Evolutionary conservation across 2,329 filamentous ascomycete species (phyloP).

Genomic region (Claviceps arundinis): DNA sequence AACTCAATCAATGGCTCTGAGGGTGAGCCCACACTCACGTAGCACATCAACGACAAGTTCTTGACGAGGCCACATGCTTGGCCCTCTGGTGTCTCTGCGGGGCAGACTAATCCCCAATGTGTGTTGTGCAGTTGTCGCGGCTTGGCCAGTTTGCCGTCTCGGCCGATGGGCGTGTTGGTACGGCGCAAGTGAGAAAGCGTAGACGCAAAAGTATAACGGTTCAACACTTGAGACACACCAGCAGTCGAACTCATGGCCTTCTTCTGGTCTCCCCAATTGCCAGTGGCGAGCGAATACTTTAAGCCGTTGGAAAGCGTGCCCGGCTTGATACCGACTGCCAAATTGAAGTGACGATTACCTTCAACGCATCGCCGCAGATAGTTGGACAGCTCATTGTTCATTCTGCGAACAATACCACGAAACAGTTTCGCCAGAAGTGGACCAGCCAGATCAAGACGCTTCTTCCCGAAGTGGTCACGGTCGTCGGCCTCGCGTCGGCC

Average conservation of each 20-base stretch:
- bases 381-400: constrained; percentile 80
- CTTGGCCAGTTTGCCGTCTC: constrained; percentile 97
- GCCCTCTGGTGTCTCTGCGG: constrained; percentile 93
- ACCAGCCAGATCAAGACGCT: constrained; percentile 88
- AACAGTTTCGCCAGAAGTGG: constrained; percentile 94
- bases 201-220: constrained; percentile 93
- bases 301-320: constrained; percentile 84
- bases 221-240: constrained; percentile 94
- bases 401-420: constrained; percentile 77
- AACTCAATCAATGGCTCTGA: constrained; percentile 86
- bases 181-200: constrained; percentile 92
- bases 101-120: constrained; percentile 95
- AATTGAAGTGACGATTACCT: constrained; percentile 74
- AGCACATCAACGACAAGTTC: constrained; percentile 95
- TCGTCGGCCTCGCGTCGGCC: constrained; percentile 91
- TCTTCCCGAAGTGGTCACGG: constrained; percentile 98
- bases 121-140: constrained; percentile 96
- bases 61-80: constrained; percentile 98
- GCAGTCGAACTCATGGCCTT: constrained; percentile 91
- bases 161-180: constrained; percentile 93
- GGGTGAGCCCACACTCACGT: constrained; percentile 88
- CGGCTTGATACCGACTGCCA: constrained; percentile 82
- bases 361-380: constrained; percentile 91
- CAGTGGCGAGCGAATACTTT: constrained; percentile 93
- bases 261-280: constrained; percentile 99